Evolutionary conservation across 106 monocot genomes (phyloP), one percentile per base, ranked within the genome.

Genomic region (Amphibolis antarctica): DNA sequence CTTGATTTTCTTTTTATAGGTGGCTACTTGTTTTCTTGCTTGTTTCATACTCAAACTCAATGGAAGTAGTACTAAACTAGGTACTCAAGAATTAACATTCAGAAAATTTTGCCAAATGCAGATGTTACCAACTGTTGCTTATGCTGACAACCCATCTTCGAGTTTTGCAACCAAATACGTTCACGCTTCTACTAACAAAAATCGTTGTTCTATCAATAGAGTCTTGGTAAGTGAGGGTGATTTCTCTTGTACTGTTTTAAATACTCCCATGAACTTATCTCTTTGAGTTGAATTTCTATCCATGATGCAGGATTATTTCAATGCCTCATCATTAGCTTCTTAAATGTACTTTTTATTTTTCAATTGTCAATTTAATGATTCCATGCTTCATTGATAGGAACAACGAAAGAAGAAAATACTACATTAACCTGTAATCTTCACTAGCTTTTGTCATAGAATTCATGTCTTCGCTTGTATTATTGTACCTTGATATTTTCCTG

Each of bases 141-240:
- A 91, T 71, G 66, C 90, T 55, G 90, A 98, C 66, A 98, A 91
- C 56, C 96, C 96, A 56, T 98, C 96, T 20, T 81, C 86, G 71
- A 98, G 96, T 64, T 91, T 85, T 84, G 91, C 96, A 36, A 73
- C 87, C 64, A 98, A 87, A 82, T 98, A 87, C 75, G 90, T 98
- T 53, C 96, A 98, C 73, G 84, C 89, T 10, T 98, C 96, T 28
- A 98, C 91, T 26, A 98, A 98, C 62, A 98, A 98, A 76, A 98
- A 98, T 65, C 78, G 77, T 62, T 98, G 96, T 75, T 87, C 96
- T 46, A 98, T 98, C 55, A 98, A 98, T 67, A 69, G 78, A 31
- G 96, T 98, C 14, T 61, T 98, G 96, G 96, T 98, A 69, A 79
- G 86, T 22, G 18, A 64, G 47, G 22, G 1, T 28, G 26, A 28